Base-by-base conservation (phyloP, 176 grass and related monocot species). In the Puya raimondii region DNA sequence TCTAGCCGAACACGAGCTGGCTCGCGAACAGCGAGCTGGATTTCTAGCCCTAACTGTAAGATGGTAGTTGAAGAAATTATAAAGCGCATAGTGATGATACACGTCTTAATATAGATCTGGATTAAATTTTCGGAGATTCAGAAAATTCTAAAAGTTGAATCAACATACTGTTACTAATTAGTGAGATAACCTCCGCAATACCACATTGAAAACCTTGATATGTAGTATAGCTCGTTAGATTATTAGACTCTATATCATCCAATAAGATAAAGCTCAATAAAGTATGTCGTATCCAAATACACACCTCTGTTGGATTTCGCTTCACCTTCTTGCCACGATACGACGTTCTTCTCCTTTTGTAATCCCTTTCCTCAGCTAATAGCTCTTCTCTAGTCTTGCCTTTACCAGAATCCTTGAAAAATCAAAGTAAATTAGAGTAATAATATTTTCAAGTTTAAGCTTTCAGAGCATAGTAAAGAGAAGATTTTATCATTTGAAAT, bases 291-390 rank as follows among this genome's bases (percentile, higher is more conserved):
- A 74, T 72, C 75, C 73, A 65, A 21, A 17, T 49, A 66, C 50
- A 65, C 69, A 92, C 93, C 93, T 97, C 86, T 63, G 84, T 92
- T 78, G 77, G 84, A 74, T 86, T 85, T 83, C 89, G 57, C 70
- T 92, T 97, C 61, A 75, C 72, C 81, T 97, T 97, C 86, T 97
- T 97, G 64, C 93, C 89, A 15, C 89, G 93, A 70, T 97, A 97
- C 29, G 93, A 97, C 53, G 80, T 83, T 78, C 93, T 84, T 80
- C 93, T 87, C 71, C 89, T 76, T 72, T 97, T 97, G 84, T 97
- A 97, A 92, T 97, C 93, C 69, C 93, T 80, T 78, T 97, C 93
- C 81, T 97, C 93, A 72, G 93, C 93, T 90, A 97, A 79, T 48
- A 97, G 80, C 68, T 97, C 89, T 65, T 92, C 93, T 73, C 18